Evolutionary conservation across 306 rosid species (phyloP), one percentile per base, ranked within the genome.

Genomic region (Inga leiocalycina): DNA sequence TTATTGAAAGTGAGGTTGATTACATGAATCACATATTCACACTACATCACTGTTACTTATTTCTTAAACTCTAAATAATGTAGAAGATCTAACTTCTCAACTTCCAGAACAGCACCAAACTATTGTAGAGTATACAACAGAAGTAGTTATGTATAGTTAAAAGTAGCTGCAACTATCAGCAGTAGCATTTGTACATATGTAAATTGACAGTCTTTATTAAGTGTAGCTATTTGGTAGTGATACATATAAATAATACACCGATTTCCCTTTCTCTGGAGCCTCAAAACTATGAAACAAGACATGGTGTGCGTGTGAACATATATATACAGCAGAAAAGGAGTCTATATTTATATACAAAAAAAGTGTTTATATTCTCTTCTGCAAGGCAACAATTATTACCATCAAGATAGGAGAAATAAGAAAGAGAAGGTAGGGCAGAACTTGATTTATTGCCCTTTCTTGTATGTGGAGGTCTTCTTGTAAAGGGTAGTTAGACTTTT

Each of bases 381-480:
- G 93, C 74, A 93, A 17, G 78, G 93, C 98, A 78, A 91, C 69
- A 59, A 92, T 37, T 66, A 95, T 72, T 51, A 95, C 88, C 2
- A 90, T 54, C 72, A 92, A 88, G 85, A 95, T 89, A 44, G 97
- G 98, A 79, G 97, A 95, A 89, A 88, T 67, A 49, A 93, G 90
- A 71, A 92, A 87, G 82, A 91, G 35, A 80, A 91, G 65, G 78
- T 93, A 95, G 56, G 89, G 94, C 61, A 89, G 77, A 79, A 87
- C 81, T 81, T 92, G 94, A 80, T 74, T 82, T 71, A 77, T 80
- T 48, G 84, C 77, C 83, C 52, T 87, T 76, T 88, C 97, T 83
- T 90, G 87, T 49, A 71, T 86, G 71, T 76, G 85, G 5, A 2
- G 85, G 82, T 89, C 92, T 83, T 89, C 81, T 4, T 62, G 68